These are phyloP conservation scores for Eucalyptus shirleyi DNA, from an alignment of 345 rosid species.

Conservation along the genomic window DNA sequence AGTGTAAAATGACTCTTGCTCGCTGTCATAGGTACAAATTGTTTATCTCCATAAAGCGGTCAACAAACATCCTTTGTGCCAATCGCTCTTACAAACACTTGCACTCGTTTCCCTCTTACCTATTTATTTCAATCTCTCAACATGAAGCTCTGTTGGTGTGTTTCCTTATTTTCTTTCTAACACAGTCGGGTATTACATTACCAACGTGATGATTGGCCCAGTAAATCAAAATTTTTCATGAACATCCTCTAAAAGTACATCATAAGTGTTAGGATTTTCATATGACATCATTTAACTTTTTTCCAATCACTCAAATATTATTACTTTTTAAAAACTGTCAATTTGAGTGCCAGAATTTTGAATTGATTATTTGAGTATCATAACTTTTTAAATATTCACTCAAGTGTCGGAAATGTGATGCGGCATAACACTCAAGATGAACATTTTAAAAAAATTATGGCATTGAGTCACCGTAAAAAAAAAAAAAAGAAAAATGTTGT, in stretches of 20 bases:
- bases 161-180: background rate
- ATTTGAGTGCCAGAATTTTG: too few species aligned
- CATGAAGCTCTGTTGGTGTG: background rate
- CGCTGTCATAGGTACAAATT: background rate
- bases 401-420: too few species aligned
- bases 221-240: background rate
- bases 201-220: background rate
- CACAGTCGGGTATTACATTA: background rate
- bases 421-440: too few species aligned
- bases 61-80: background rate
- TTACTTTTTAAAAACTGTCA: accelerated
- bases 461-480: too few species aligned
- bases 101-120: background rate
- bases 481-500: too few species aligned
- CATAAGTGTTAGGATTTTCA: background rate
- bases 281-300: too few species aligned
- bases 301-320: accelerated
- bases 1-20: background rate
- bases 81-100: background rate
- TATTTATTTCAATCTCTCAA: background rate
- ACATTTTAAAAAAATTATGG: too few species aligned
- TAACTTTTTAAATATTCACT: too few species aligned
- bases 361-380: too few species aligned
- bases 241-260: background rate
- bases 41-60: background rate